phyloP scores from a whole-genome alignment of 2,329 filamentous ascomycete species.

The Diaporthe velutina region DNA sequence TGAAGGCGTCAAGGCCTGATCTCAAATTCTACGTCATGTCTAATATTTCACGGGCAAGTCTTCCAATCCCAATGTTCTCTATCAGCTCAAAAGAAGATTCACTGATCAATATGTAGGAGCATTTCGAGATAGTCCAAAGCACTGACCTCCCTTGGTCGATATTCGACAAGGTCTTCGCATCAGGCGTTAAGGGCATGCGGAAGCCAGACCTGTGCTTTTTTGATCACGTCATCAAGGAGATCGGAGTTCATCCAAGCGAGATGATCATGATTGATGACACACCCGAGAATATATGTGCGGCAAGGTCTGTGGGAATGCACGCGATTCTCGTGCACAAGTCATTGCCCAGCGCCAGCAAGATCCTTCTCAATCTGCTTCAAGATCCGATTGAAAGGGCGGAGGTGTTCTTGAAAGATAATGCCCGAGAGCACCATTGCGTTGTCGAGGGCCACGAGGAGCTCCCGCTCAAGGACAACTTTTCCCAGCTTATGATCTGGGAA shows the following conservation, averaged over 20 bases:
- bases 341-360: neutral
- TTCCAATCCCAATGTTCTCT: neutral
- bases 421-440: neutral
- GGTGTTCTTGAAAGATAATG: neutral
- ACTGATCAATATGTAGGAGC: neutral
- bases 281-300: neutral
- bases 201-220: slow-evolving; percentile 6
- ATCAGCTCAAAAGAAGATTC: neutral
- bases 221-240: neutral
- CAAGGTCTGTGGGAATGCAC: neutral
- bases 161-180: neutral
- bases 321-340: neutral
- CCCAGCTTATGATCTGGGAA: slow-evolving; percentile 7
- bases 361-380: neutral
- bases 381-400: neutral
- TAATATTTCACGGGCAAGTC: neutral
- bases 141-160: neutral
- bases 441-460: neutral
- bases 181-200: neutral
- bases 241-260: neutral
- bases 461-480: neutral
- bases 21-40: neutral
- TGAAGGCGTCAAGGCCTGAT: neutral
- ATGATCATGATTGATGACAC: neutral
- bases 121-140: neutral